Evolutionary conservation across 129 eudicot genomes (phyloP).

Genomic region (Calendula officinalis): DNA sequence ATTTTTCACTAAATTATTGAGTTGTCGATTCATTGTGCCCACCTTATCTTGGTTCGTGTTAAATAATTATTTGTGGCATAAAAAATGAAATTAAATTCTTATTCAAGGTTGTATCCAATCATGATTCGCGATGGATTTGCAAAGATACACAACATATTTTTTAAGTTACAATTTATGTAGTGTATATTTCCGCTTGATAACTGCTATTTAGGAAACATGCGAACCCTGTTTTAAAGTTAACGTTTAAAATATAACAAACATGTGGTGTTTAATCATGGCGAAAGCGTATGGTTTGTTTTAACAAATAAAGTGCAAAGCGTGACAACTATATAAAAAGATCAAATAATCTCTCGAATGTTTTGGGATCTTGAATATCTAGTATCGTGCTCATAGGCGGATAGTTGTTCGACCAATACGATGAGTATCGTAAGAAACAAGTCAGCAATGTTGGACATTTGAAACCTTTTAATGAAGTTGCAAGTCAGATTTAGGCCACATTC

Average conservation of each 20-base stretch:
- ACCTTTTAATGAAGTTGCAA: no score
- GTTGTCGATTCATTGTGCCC: conserved; percentile 32
- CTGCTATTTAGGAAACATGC: no score
- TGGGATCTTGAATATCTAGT: neutral
- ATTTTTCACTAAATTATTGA: conserved; percentile 14
- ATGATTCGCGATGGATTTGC: no score
- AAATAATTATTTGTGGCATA: neutral
- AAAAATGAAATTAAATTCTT: neutral
- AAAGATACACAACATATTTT: neutral
- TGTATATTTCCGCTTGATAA: no score
- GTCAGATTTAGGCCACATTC: no score
- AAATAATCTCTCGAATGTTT: neutral
- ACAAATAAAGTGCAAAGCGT: neutral
- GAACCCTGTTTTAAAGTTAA: no score
- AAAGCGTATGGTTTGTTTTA: neutral
- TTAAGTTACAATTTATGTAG: neutral
- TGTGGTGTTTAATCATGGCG: neutral
- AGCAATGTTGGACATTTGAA: neutral
- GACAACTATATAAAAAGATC: neutral
- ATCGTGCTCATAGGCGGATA: neutral
- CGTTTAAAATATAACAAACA: neutral
- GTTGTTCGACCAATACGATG: no score
- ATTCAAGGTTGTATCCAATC: neutral
- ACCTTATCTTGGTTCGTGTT: conserved; percentile 20
- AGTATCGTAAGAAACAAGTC: neutral